Conservation (phyloP, 495 filamentous ascomycete species). For the Astrothelium macrocarpum region DNA sequence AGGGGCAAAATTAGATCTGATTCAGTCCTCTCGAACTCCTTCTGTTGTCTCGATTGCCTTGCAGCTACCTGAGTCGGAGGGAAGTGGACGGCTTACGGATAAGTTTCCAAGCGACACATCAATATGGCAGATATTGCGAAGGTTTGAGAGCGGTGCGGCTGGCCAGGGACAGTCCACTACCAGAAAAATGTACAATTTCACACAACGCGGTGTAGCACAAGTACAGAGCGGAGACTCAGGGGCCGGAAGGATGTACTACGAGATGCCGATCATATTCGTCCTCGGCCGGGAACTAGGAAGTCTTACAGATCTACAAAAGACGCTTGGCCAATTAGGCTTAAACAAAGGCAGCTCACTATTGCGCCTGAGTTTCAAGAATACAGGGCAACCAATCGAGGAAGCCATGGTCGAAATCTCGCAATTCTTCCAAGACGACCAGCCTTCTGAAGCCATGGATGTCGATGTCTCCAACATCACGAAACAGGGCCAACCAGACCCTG, state of each 20-base stretch:
- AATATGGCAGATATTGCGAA: conserved; percentile 77
- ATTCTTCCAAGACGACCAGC: conserved; percentile 44
- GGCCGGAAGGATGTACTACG: conserved; percentile 74
- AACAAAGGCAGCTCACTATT: conserved; percentile 74
- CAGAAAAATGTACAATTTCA: conserved; percentile 55
- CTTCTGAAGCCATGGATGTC: conserved; percentile 12
- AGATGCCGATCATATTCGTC: conserved; percentile 73
- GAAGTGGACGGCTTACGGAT: conserved; percentile 58
- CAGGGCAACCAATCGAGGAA: conserved; percentile 69
- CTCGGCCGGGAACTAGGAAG: conserved; percentile 66
- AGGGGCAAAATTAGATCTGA: conserved; percentile 86
- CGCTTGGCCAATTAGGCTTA: conserved; percentile 74
- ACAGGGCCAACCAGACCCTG: conserved; percentile 11
- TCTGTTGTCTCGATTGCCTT: conserved; percentile 77
- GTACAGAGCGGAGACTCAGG: conserved; percentile 37
- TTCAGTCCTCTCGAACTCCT: conserved; percentile 71
- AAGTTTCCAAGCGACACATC: conserved; percentile 78
- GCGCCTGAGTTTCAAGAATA: conserved; percentile 62
- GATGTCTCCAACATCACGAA: conserved; percentile 4
- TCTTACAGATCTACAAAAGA: conserved; percentile 78
- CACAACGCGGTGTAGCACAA: conserved; percentile 60
- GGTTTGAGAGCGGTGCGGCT: conserved; percentile 59
- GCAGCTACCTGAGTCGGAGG: conserved; percentile 62
- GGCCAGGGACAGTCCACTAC: conserved; percentile 9
- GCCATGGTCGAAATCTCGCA: conserved; percentile 71